Evolutionary conservation across 371 early-diverging fungal genomes (phyloP), one percentile per base, ranked within the genome.

Genomic region (Dichotomocladium elegans): DNA sequence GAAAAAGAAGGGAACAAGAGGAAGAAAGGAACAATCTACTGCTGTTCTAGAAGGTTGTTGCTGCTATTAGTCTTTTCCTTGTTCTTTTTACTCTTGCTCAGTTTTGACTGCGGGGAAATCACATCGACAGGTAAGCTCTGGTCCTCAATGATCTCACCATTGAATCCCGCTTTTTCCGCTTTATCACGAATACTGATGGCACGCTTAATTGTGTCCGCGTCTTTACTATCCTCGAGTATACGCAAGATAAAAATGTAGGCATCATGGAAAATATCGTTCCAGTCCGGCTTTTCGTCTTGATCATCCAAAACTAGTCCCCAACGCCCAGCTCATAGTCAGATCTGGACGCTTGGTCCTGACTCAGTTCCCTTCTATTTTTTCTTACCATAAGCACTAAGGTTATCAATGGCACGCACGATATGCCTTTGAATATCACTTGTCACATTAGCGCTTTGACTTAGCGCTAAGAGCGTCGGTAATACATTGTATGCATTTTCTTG

Each of bases 371-470:
- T 2, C 14, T 24, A 19, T 6, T 25, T 17, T 54, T 0, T 15
- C 59, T 58, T 63, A 74, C 74, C 51, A 31, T 64, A 47, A 10
- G 64, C 45, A 21, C 60, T 70, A 8, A 77, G 48, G 31, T 77
- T 77, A 49, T 77, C 77, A 2, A 77, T 53, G 0, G 77, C 77
- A 14, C 77, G 61, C 24, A 73, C 57, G 31, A 73, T 60, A 42
- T 77, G 77, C 25, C 74, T 61, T 27, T 62, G 68, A 17, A 71
- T 60, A 53, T 69, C 77, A 15, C 62, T 21, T 35, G 58, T 63
- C 14, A 49, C 51, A 41, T 53, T 35, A 10, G 62, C 46, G 5
- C 58, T 53, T 47, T 66, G 63, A 2, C 80, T 74, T 47, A 80
- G 68, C 3, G 58, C 52, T 3, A 79, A 28, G 3, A 83, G 54